These are phyloP conservation scores for Microdochium paspali DNA, from an alignment of 2,329 filamentous ascomycete genomes.

Conservation along the genomic window DNA sequence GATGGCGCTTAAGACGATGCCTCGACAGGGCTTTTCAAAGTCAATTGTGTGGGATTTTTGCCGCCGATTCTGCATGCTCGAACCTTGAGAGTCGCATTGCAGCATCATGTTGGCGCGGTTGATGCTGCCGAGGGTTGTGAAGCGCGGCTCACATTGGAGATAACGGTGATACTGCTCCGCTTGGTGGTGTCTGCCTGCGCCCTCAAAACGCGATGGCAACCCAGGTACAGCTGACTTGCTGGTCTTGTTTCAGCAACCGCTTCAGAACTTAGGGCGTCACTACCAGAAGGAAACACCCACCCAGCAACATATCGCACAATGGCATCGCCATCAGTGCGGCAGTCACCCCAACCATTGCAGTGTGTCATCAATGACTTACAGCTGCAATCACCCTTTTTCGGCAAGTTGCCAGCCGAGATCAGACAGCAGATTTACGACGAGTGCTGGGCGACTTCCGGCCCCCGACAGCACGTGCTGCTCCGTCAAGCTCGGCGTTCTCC, in stretches of 20 bases:
- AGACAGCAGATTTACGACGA: conserved; percentile 13
- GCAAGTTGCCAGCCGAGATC: conserved; percentile 10
- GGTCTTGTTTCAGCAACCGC: too few relatives aligned
- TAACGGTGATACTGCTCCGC: too few relatives aligned
- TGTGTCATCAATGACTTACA: conserved; percentile 6
- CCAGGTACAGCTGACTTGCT: too few relatives aligned
- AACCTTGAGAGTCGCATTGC: neutral
- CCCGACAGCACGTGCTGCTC: conserved; percentile 11
- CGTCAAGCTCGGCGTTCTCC: too few relatives aligned
- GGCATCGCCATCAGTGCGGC: neutral
- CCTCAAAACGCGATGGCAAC: too few relatives aligned
- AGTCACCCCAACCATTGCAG: neutral
- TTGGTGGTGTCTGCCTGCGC: too few relatives aligned
- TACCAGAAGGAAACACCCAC: too few relatives aligned
- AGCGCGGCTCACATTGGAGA: too few relatives aligned
- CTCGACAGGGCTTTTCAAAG: neutral
- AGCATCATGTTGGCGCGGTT: neutral
- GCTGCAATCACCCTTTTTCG: conserved; percentile 8
- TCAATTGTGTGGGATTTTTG: neutral
- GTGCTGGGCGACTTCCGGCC: conserved; percentile 11
- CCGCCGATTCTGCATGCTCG: neutral
- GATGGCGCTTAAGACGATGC: neutral
- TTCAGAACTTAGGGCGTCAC: too few relatives aligned
- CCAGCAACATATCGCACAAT: neutral
- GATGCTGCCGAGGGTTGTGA: too few relatives aligned